Evolutionary conservation across 2,329 filamentous ascomycete genomes (phyloP), one percentile per base, ranked within the genome.

Genomic region (Boeremia lycopersici): DNA sequence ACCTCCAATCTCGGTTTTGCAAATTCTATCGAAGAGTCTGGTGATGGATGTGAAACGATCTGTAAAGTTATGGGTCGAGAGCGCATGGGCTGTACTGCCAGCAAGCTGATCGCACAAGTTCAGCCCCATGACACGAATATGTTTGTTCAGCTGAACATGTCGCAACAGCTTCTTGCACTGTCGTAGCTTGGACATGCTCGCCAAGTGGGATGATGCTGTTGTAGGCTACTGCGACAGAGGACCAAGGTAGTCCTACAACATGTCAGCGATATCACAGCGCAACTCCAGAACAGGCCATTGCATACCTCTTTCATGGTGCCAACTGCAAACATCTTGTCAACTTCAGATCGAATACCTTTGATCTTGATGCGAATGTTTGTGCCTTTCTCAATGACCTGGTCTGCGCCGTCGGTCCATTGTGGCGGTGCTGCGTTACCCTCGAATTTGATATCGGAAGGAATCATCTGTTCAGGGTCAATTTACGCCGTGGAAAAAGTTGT

Each of bases 361-460:
- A 99, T 88, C 79, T 97, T 97, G 62, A 98, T 86, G 41, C 95
- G 90, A 60, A 99, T 86, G 67, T 96, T 93, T 13, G 93, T 96
- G 42, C 92, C 91, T 56, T 92, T 91, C 77, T 98, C 93, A 69
- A 99, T 96, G 31, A 92, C 88, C 63, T 93, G 91, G 63, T 96
- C 95, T 59, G 90, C 91, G 69, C 96, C 93, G 75, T 99, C 93
- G 34, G 93, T 96, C 76, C 92, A 99, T 70, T 96, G 91, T 2
- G 93, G 92, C n/a, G 95, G 95, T 33, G 93, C 96, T 46, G 93
- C 93, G 68, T 96, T 96, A 41, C 91, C 89, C 72, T 97, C 93
- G 82, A 91, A 98, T 77, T 91, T 95, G 77, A 97, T 91, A 61
- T 96, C 91, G 62, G 85, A 84, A 1, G 95, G 93, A 66, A 99